A percentile compares a stretch with the other conserved stretches of the same genome.
Evolutionary conservation across 2,329 filamentous ascomycete genomes (phyloP).

Genomic region (Botrytis aclada): DNA sequence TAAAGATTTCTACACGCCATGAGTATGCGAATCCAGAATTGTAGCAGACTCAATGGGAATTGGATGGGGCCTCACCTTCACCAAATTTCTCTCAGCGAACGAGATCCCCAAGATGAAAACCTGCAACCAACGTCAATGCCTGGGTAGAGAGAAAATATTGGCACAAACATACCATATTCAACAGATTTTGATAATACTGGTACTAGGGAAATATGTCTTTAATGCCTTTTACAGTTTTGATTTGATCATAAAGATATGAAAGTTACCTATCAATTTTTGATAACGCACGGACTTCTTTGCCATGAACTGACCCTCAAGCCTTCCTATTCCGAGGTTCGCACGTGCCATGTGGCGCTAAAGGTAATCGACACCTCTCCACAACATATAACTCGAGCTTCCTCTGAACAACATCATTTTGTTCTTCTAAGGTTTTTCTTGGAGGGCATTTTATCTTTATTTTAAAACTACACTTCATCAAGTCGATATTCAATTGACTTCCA

Average conservation of each 20-base stretch:
- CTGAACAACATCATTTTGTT: neutral
- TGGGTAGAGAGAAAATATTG: too few relatives aligned
- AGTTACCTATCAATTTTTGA: constrained; percentile 15
- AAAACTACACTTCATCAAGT: constrained; percentile 19
- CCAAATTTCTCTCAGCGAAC: constrained; percentile 78
- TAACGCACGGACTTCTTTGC: constrained; percentile 20
- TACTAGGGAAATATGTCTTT: neutral
- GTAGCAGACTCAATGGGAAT: neutral
- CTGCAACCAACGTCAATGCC: constrained; percentile 25
- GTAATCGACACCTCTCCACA: constrained; percentile 36
- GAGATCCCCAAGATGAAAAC: constrained; percentile 84
- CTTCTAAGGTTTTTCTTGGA: neutral
- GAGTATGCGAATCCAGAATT: neutral
- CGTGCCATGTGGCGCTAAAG: constrained; percentile 27
- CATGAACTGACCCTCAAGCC: neutral
- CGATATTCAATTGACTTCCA: constrained; percentile 39
- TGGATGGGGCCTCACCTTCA: constrained; percentile 60
- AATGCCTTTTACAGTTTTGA: constrained; percentile 8
- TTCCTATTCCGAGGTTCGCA: constrained; percentile 16
- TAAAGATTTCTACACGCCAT: constrained; percentile 61
- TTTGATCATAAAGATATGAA: constrained; percentile 20
- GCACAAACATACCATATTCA: constrained; percentile 31
- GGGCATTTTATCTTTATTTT: neutral
- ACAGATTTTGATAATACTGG: constrained; percentile 4
- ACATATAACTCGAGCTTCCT: constrained; percentile 21